Base-by-base conservation (phyloP, 768 basidiomycete genomes). In the Pilatotrama ljubarskyi region DNA sequence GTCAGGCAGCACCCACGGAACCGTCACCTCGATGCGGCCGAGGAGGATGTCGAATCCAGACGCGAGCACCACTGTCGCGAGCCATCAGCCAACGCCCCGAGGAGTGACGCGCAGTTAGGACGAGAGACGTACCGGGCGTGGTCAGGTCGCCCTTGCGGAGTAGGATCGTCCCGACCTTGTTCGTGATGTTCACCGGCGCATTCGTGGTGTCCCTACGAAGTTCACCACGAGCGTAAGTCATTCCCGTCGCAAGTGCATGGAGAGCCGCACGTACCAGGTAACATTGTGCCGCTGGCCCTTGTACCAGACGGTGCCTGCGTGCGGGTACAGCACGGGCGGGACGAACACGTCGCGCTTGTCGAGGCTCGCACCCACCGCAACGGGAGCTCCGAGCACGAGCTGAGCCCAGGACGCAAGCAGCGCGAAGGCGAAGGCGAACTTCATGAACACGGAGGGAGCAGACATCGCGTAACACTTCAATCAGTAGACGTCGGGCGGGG, bases 101-200 rank as follows among this genome's bases (percentile, higher is more conserved):
- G 13, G 17, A 32, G n/a, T 20, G 15, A 15, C 35, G 15, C 24
- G 22, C 20, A 1, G 10, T 13, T 0, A 24, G 15, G 20, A 18
- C 15, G 42, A n/a, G 53, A 9, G 26, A 57, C 73, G 58, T 63
- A 73, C 73, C 58, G 5, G 63, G 63, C 37, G 70, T 66, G 55
- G 75, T 64, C 7, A 64, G 48, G 40, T 75, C 68, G 48, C 66
- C 67, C 35, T 62, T 63, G 42, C 51, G 57, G 22, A 67, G 59
- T 24, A 61, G 54, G 38, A 68, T 59, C 3, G 44, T 25, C 11
- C 65, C 64, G 2, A 20, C 29, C 25, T 40, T 32, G 56, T 80
- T 79, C 42, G 78, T 77, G 58, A 79, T 77, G 24, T 71, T 62
- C n/a, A 47, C 59, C 0, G 78, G 78, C 1, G 75, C 72, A 54